These are phyloP conservation scores for Vicia villosa DNA, from an alignment of 306 rosid species.

Conservation along the genomic window DNA sequence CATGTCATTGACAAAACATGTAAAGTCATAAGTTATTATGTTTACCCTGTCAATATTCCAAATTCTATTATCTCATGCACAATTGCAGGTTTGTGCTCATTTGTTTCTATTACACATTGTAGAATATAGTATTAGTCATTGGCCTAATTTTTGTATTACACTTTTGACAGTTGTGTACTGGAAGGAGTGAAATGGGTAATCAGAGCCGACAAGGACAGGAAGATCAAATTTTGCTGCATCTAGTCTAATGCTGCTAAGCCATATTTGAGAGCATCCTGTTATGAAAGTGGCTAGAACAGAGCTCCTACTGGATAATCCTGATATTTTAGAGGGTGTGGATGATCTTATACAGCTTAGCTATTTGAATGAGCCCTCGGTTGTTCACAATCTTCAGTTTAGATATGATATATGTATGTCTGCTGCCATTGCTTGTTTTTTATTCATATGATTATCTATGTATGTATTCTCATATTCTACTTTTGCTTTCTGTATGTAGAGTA, in stretches of 20 bases:
- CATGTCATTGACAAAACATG: too few species aligned
- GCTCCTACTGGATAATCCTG: slow-evolving; percentile 89
- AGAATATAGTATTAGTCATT: not conserved
- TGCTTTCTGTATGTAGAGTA: slow-evolving; percentile 66
- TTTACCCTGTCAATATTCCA: not conserved
- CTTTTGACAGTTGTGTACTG: slow-evolving; percentile 23
- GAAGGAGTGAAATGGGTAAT: slow-evolving; percentile 78
- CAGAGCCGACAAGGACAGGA: slow-evolving; percentile 60
- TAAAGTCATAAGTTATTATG: too few species aligned
- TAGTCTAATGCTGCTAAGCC: slow-evolving; percentile 75
- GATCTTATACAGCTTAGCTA: slow-evolving; percentile 93
- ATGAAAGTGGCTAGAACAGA: slow-evolving; percentile 60
- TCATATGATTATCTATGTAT: slow-evolving; percentile 28
- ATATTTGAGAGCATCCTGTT: slow-evolving; percentile 59
- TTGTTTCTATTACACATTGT: slow-evolving; percentile 21
- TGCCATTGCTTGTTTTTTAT: slow-evolving; percentile 33
- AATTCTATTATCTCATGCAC: not conserved
- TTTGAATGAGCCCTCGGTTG: slow-evolving; percentile 89
- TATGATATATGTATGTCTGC: slow-evolving; percentile 75
- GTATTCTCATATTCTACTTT: slow-evolving; percentile 34
- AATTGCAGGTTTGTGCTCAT: slow-evolving; percentile 11
- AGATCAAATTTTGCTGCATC: slow-evolving; percentile 73
- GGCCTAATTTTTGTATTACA: not conserved
- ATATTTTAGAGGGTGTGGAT: slow-evolving; percentile 82
- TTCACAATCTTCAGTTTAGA: slow-evolving; percentile 74